Evolutionary conservation across 345 rosid species (phyloP), one percentile per base, ranked within the genome.

Genomic region (Melaleuca quinquenervia): DNA sequence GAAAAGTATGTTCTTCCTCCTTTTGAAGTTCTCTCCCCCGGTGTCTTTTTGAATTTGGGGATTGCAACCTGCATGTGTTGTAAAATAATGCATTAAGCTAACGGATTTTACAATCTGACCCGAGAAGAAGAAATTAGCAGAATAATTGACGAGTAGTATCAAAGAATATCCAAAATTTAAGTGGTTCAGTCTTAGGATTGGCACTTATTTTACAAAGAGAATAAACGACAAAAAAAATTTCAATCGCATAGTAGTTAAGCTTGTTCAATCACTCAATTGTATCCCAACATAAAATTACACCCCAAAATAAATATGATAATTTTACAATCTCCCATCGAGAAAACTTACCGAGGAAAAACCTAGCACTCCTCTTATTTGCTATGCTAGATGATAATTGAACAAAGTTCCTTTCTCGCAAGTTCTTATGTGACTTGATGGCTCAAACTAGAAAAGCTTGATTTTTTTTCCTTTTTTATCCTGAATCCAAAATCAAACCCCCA

Each of bases 121-220:
- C 11, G 3, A 70, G 48, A 32, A 64, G 45, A 3, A 64, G 24
- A 64, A 32, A 32, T 64, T 64, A 32, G 32, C 78, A 32, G 11
- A 64, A 32, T 32, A 64, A 32, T 64, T 11, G 6, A 16, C 3
- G 0, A 32, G 8, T 3, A 70, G 78, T 1, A 0, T 18, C 36
- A 32, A 70, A 36, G 48, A 32, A 70, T 12, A 32, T 0, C 1
- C 0, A 9, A 18, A 11, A 70, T 70, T 2, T 32, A 70, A 6
- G 24, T 0, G 1, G 1, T 32, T 70, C 6, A 0, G 20, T 10
- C 6, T 0, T 0, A 32, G 20, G 9, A 6, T 52, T 10, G 11
- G 5, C 20, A 53, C 5, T 8, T 53, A 53, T 20, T 53, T 53
- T 24, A 53, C 24, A 21, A 0, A 26, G 11, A 53, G 56, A 53